Evolutionary conservation across 2,329 filamentous ascomycete genomes (phyloP).

Genomic region (Colletotrichum tropicale): DNA sequence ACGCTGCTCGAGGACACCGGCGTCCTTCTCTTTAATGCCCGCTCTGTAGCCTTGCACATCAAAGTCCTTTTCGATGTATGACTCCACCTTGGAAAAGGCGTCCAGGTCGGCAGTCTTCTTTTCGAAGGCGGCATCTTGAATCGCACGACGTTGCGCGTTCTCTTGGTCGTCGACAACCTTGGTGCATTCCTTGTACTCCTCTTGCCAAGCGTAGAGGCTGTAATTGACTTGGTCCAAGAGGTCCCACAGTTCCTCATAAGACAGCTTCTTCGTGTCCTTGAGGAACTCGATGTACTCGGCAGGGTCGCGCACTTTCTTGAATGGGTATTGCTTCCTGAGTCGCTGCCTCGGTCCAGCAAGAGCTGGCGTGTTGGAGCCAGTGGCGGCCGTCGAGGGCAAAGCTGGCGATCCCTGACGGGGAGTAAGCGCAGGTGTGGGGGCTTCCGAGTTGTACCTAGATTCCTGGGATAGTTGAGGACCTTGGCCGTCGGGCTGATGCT

Average conservation of each 20-base stretch:
- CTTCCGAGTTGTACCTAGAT: slow-evolving; percentile 29
- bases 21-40: slow-evolving; percentile 36
- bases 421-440: slow-evolving; percentile 41
- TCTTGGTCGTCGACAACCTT: slow-evolving; percentile 62
- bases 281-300: slow-evolving; percentile 53
- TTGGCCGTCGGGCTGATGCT: slow-evolving; percentile 5
- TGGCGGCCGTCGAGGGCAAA: slow-evolving; percentile 26
- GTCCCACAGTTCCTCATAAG: slow-evolving; percentile 48
- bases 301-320: slow-evolving; percentile 55
- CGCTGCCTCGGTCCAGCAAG: slow-evolving; percentile 35
- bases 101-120: slow-evolving; percentile 46
- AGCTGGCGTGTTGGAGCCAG: slow-evolving; percentile 34
- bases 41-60: slow-evolving; percentile 58
- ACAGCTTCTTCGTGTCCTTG: slow-evolving; percentile 54
- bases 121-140: slow-evolving; percentile 52
- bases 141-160: slow-evolving; percentile 55
- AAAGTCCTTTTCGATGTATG: slow-evolving; percentile 57
- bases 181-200: slow-evolving; percentile 56
- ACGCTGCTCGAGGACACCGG: slow-evolving; percentile 45
- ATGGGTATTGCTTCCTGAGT: slow-evolving; percentile 39
- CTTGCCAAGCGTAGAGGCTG: slow-evolving; percentile 55
- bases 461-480: slow-evolving; percentile 5
- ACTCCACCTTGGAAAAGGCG: slow-evolving; percentile 36
- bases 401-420: slow-evolving; percentile 42
- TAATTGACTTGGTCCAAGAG: slow-evolving; percentile 49